Evolutionary conservation across 1,284 basidiomycete genomes (phyloP).

Genomic region (Naganishia sp.): DNA sequence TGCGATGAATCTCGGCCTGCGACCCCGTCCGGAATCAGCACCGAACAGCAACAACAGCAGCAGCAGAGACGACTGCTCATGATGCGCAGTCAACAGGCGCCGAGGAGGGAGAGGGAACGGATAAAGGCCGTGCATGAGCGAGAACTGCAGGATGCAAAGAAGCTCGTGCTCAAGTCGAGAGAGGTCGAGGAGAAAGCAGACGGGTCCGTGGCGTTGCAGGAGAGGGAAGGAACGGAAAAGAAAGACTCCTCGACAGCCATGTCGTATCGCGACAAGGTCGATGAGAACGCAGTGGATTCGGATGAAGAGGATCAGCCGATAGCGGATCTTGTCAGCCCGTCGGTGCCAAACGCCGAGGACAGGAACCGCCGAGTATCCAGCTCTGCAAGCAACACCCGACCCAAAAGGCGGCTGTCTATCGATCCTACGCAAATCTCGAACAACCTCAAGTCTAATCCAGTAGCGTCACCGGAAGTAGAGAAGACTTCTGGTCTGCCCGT

Average conservation of each 20-base stretch:
- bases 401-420: slow-evolving; percentile 20
- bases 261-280: slow-evolving; percentile 15
- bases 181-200: neutral
- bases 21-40: slow-evolving; percentile 36
- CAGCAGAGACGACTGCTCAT: slow-evolving; percentile 32
- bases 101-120: slow-evolving; percentile 45
- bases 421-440: slow-evolving; percentile 26
- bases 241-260: neutral
- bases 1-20: slow-evolving; percentile 49
- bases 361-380: neutral
- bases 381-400: slow-evolving; percentile 13
- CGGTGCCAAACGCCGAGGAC: neutral
- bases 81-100: slow-evolving; percentile 49
- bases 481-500: neutral
- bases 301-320: slow-evolving; percentile 25
- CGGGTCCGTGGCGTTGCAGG: no score
- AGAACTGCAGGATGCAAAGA: slow-evolving; percentile 28
- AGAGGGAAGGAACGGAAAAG: slow-evolving; percentile 1
- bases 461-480: slow-evolving; percentile 18
- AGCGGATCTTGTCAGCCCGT: slow-evolving; percentile 13
- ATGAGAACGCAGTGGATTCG: slow-evolving; percentile 18
- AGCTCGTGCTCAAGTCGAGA: neutral
- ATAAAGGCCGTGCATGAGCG: slow-evolving; percentile 36
- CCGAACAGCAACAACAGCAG: slow-evolving; percentile 18
- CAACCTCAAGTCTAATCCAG: slow-evolving; percentile 16